Percentiles rank a stretch among this genome's conserved stretches.
phyloP scores from a whole-genome alignment of 179 eudicot species.

The Beta lomatogona region DNA sequence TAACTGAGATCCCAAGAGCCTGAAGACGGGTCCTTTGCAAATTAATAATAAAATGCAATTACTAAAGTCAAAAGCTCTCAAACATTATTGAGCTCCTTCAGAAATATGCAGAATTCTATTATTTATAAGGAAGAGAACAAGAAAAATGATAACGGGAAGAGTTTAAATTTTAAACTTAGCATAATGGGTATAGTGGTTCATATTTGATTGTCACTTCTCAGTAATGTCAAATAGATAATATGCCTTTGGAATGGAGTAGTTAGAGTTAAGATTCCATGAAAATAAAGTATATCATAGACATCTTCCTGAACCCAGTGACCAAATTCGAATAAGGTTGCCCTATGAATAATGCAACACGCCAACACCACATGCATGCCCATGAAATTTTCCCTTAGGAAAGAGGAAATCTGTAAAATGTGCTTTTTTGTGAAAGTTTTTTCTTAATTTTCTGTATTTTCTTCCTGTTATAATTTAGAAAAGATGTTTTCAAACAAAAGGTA shows the following conservation, averaged over 20 bases:
- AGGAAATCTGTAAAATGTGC: background rate
- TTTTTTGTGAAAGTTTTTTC: background rate
- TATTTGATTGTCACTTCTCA: background rate
- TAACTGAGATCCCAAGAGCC: too few species aligned
- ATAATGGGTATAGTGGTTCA: background rate
- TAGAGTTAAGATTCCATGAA: background rate
- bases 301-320: background rate
- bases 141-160: background rate
- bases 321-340: background rate
- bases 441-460: background rate
- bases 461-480: too few species aligned
- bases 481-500: too few species aligned
- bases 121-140: background rate
- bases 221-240: background rate
- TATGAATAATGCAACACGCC: background rate
- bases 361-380: background rate
- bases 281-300: background rate
- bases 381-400: background rate
- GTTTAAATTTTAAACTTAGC: background rate
- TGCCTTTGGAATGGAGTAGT: background rate
- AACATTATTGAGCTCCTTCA: background rate
- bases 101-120: background rate
- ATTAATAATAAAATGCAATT: too few species aligned
- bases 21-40: too few species aligned
- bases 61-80: background rate